Base-by-base conservation (phyloP, 352 stramenopile genomes). In the Globisporangium spinosum region DNA sequence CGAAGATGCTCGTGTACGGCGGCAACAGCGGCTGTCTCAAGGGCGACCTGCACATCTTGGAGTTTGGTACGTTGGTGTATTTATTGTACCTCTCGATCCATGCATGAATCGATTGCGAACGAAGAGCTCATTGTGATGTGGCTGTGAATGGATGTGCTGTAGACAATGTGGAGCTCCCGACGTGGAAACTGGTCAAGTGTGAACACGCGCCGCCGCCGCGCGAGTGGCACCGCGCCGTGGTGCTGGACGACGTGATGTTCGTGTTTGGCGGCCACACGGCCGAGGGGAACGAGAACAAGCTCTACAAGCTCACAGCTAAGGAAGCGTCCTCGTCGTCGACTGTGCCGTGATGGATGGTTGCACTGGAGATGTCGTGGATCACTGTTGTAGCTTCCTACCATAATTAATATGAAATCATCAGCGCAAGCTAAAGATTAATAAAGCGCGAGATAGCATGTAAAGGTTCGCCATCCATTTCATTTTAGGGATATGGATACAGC, bases 1-100 rank as follows among this genome's bases (percentile, higher is more conserved):
- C 80, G 15, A 76, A 75, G 38, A 68, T 89, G 45, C 66, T 89
- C 53, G 60, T 88, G 15, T 85, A 87, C 45, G 80, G 80, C 57
- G 80, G 78, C 49, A 87, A 89, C 64, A 89, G 70, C 10, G 80
- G 80, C 0, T 84, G 77, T 40, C 76, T 89, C 55, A 89, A 85
- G 75, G 80, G 80, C 59, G 80, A 89, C 32, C 70, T 77, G 0
- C 76, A 85, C 43, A 58, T 87, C 49, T 68, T 89, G 34, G 77
- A 87, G n/a, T 65, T 89, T 12, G 76, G 75, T 72, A 63, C 62
- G 70, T 60, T 13, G 23, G 20, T 8, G 8, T 45, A 15, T 51
- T 32, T 8, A 1, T 27, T 54, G 1, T 9, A 20, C 38, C 1
- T 32, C 4, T 40, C 12, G 5, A 3, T 34, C 4, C 38, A 0